Evolutionary conservation across 805 yeast species (phyloP), one percentile per base, ranked within the genome.

Genomic region (Ascoidea rubescens): DNA sequence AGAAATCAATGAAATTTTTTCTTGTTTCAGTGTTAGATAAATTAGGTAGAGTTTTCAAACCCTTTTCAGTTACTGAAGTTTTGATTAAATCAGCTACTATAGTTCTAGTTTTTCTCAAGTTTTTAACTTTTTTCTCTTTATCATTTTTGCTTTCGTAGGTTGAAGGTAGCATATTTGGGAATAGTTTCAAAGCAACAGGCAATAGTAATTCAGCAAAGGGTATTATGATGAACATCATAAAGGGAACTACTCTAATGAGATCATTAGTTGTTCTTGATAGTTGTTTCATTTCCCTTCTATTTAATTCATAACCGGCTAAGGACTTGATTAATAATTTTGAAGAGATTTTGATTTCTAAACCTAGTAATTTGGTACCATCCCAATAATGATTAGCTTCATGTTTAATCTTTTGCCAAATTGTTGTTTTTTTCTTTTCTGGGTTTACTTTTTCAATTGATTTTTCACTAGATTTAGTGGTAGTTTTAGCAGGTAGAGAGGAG

Each of bases 151-250:
- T 77, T 65, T 84, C 88, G 66, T 87, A 91, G 4, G 99, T 93
- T 37, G 96, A 88, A 5, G 99, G 99, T 53, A 91, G 74, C 60
- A 91, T 67, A 64, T 87, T 87, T 63, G 99, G 99, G 80, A 93
- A 91, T n/a, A 91, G 55, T 67, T 86, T 87, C 55, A 91, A 70
- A 1, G 96, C 97, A 45, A 91, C 67, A 0, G 99, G 99, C 50
- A 91, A 72, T 57, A 91, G 72, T 51, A 91, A 71, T 68, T 91
- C 99, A 3, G 98, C 98, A 70, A 91, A 91, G 46, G 99, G 99
- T 48, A 91, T 81, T 52, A 91, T 67, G 17, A 91, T 76, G 66
- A 91, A 91, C 73, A 93, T 82, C 51, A 95, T 81, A 69, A 91
- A 91, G 14, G 99, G 99, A 48, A 93, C 91, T 53, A 93, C 70